Evolutionary conservation across 1,284 basidiomycete species (phyloP), one percentile per base, ranked within the genome.

Genomic region (Sporisorium reilianum): DNA sequence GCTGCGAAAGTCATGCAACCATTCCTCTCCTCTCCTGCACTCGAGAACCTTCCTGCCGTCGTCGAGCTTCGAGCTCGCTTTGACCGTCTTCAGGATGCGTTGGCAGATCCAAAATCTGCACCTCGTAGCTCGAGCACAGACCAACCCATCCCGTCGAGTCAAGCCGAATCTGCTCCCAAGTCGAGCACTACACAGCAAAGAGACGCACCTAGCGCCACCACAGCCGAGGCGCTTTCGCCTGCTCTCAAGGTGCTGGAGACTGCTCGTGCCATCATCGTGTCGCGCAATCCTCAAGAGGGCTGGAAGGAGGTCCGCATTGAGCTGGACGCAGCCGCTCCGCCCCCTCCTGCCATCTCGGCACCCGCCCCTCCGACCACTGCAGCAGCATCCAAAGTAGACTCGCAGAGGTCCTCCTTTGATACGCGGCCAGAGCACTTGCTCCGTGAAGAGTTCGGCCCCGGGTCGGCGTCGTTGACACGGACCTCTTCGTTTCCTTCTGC

Each of bases 241-340:
- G 64, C 70, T 6, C 49, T 60, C 38, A 58, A 69, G 38, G 48
- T 65, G 0, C 65, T 74, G n/a, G 62, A 74, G 10, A n/a, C 25
- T 3, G 71, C 71, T 28, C 65, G 71, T 20, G 49, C 57, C 3
- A 30, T 74, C 41, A 74, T 74, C 38, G 49, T 65, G 11, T 46
- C 71, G 25, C 44, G 46, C 9, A 55, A 55, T 2, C 30, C 71
- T 11, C 36, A 68, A 36, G 65, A 32, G 23, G 71, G 71, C 53
- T 74, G 71, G 71, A 64, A 74, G 26, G 62, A 63, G 41, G 65
- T 74, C 1, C 57, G 55, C 18, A 68, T 65, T 36, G 54, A 68
- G 23, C 38, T 67, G 18, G 62, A 62, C 26, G 67, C 67, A 4
- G 62, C 67, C 16, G 57, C 62, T 10, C 61, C 54, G 16, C 67